Conservation (phyloP, 352 stramenopile species). For the Phytopythium delawarense region DNA sequence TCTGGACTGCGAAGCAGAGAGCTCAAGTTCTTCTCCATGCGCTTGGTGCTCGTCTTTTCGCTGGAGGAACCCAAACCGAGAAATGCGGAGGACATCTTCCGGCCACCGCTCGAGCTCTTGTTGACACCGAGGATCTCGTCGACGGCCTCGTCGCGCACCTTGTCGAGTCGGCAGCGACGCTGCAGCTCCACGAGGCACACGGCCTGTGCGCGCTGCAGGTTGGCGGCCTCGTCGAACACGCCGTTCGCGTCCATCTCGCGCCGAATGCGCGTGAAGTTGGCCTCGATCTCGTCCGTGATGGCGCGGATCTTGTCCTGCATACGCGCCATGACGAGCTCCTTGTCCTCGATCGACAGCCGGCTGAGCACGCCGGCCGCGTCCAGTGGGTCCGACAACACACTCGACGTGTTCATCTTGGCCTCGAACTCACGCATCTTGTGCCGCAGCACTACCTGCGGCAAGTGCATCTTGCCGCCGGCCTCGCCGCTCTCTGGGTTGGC, state of each 20-base stretch:
- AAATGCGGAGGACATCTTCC: slow-evolving; percentile 2
- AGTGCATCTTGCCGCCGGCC: slow-evolving; percentile 33
- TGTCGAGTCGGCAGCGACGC: slow-evolving; percentile 55
- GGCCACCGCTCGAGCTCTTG: not conserved
- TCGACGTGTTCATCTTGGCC: slow-evolving; percentile 43
- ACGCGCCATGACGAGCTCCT: slow-evolving; percentile 61
- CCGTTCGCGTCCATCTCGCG: slow-evolving; percentile 52
- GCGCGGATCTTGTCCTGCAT: slow-evolving; percentile 70
- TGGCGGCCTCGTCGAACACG: slow-evolving; percentile 59
- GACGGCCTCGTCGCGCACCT: slow-evolving; percentile 58
- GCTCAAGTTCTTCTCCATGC: slow-evolving; percentile 1
- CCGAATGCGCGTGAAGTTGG: slow-evolving; percentile 47
- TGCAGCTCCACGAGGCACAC: slow-evolving; percentile 71
- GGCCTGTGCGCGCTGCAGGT: slow-evolving; percentile 54
- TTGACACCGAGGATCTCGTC: slow-evolving; percentile 33
- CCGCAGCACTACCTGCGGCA: slow-evolving; percentile 64
- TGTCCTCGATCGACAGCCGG: slow-evolving; percentile 58
- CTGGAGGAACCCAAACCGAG: not conserved
- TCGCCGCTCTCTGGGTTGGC: not conserved
- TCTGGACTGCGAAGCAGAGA: not conserved
- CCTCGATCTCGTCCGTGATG: slow-evolving; percentile 52
- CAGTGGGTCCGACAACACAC: slow-evolving; percentile 41
- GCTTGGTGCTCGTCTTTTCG: not conserved
- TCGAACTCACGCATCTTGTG: slow-evolving; percentile 84
- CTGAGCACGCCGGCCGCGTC: slow-evolving; percentile 34